A percentile compares a stretch with the other conserved stretches of the same genome.
These are phyloP conservation scores for Alternaria sp. DNA, from an alignment of 2,329 filamentous ascomycete genomes.

Conservation along the genomic window DNA sequence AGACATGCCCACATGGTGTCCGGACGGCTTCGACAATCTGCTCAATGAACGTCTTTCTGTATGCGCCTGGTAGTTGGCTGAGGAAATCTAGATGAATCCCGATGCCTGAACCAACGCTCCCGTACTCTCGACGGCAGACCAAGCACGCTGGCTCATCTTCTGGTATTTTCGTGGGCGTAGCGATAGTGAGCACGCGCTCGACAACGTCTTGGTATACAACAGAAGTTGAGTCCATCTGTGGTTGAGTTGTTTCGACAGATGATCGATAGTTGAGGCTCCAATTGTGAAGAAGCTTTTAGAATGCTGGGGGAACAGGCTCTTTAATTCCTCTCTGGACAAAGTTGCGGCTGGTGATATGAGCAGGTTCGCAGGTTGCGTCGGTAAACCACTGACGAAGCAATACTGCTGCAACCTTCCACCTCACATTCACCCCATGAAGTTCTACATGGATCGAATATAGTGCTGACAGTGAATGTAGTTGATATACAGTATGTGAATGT, in stretches of 20 bases:
- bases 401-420: neutral
- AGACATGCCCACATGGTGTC: conserved; percentile 13
- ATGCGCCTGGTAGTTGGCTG: conserved; percentile 5
- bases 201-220: conserved; percentile 12
- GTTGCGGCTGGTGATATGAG: neutral
- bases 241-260: neutral
- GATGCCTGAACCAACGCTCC: neutral
- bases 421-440: neutral
- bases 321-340: neutral
- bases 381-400: neutral
- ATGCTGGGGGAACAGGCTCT: neutral
- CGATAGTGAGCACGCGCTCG: neutral
- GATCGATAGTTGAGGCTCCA: neutral
- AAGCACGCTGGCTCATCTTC: conserved; percentile 5
- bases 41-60: conserved; percentile 2
- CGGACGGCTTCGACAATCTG: conserved; percentile 1
- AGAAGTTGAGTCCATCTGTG: neutral
- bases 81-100: neutral
- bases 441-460: neutral
- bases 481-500: neutral
- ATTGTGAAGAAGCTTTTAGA: neutral
- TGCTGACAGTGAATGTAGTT: neutral
- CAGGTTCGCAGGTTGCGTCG: neutral
- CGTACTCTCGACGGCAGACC: conserved; percentile 4
- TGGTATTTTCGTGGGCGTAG: neutral